A percentile compares a stretch with the other conserved stretches of the same genome.
phyloP scores from a whole-genome alignment of 768 basidiomycete species.

The Strobilomyces confusus region DNA sequence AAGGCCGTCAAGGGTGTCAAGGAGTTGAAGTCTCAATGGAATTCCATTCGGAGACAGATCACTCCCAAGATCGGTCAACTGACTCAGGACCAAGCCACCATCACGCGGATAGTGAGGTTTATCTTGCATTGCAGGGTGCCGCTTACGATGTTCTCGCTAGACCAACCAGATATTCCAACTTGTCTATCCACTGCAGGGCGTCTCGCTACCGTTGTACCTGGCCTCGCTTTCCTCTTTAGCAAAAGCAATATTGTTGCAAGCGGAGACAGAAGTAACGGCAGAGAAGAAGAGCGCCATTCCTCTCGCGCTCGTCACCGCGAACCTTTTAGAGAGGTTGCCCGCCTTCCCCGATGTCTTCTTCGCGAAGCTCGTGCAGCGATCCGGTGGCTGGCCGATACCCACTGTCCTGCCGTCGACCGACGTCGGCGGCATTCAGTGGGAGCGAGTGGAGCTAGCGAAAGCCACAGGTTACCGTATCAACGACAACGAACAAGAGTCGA shows the following conservation, averaged over 20 bases:
- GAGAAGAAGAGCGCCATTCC: slow-evolving; percentile 83
- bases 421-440: slow-evolving; percentile 46
- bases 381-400: slow-evolving; percentile 87
- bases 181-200: slow-evolving; percentile 30
- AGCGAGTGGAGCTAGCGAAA: slow-evolving; percentile 39
- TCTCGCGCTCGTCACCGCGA: slow-evolving; percentile 66
- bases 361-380: slow-evolving; percentile 79
- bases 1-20: slow-evolving; percentile 58
- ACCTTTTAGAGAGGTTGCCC: slow-evolving; percentile 56
- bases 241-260: slow-evolving; percentile 86
- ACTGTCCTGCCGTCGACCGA: slow-evolving; percentile 52
- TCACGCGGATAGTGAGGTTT: slow-evolving; percentile 58
- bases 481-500: slow-evolving; percentile 46
- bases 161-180: slow-evolving; percentile 42
- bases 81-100: slow-evolving; percentile 62
- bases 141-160: slow-evolving; percentile 24
- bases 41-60: slow-evolving; percentile 67
- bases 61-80: slow-evolving; percentile 86
- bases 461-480: slow-evolving; percentile 54
- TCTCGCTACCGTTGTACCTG: slow-evolving; percentile 49
- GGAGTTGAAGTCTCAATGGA: slow-evolving; percentile 57
- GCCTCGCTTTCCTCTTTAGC: slow-evolving; percentile 85
- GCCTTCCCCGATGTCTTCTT: slow-evolving; percentile 74
- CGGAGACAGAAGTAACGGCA: slow-evolving; percentile 89
- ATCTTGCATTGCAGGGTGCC: slow-evolving; percentile 5